Percentiles rank a stretch among this genome's conserved stretches.
These are phyloP conservation scores for Calocybe indica DNA, from an alignment of 768 basidiomycete species.

Conservation along the genomic window DNA sequence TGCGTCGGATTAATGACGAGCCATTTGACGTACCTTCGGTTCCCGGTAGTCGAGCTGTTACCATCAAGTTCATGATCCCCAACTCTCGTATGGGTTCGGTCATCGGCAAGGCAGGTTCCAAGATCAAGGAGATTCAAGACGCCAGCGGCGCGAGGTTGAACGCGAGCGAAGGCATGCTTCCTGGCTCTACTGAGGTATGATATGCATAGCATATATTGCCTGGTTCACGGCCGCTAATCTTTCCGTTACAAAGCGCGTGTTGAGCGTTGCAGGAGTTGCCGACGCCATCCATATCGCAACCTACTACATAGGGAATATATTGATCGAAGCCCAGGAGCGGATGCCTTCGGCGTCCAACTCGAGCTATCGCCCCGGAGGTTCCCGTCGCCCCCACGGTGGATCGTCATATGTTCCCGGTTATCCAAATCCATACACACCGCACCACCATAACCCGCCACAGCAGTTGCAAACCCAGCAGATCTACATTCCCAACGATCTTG, in stretches of 20 bases:
- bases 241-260: slow-evolving; percentile 64
- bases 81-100: slow-evolving; percentile 99
- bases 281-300: slow-evolving; percentile 99
- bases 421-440: slow-evolving; percentile 30
- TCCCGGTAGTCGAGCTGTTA: slow-evolving; percentile 95
- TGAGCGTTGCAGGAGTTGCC: slow-evolving; percentile 96
- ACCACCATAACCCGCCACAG: slow-evolving; percentile 51
- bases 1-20: slow-evolving; percentile 97
- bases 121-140: slow-evolving; percentile 99
- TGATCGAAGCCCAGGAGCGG: slow-evolving; percentile 87
- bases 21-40: slow-evolving; percentile 97
- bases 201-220: slow-evolving; percentile 2
- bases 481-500: slow-evolving; percentile 95
- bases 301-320: slow-evolving; percentile 97
- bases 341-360: slow-evolving; percentile 65
- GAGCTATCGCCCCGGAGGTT: slow-evolving; percentile 62
- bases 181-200: slow-evolving; percentile 99
- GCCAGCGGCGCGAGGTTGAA: slow-evolving; percentile 95
- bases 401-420: slow-evolving; percentile 74
- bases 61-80: slow-evolving; percentile 99
- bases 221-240: slow-evolving; percentile 4
- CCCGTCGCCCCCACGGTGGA: slow-evolving; percentile 41
- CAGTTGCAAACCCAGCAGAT: slow-evolving; percentile 96
- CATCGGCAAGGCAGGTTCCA: slow-evolving; percentile 95
- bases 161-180: slow-evolving; percentile 97